phyloP scores from a whole-genome alignment of 208 protist species.

The Blastocrithidia nonstop region DNA sequence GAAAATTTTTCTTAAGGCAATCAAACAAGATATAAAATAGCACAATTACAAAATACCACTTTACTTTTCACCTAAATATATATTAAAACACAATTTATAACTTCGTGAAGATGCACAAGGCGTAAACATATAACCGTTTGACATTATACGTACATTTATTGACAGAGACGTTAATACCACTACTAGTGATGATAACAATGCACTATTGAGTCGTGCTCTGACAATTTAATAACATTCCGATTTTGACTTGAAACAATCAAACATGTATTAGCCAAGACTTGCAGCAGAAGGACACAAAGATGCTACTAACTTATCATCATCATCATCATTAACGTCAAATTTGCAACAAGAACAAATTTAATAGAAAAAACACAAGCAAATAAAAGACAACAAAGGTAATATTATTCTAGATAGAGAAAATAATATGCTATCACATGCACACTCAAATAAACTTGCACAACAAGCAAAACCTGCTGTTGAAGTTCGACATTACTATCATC shows the following conservation, averaged over 20 bases:
- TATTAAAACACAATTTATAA: constrained; percentile 8
- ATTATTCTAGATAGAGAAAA: too few relatives aligned
- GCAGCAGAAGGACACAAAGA: too few relatives aligned
- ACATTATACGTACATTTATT: background rate
- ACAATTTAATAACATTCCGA: too few relatives aligned
- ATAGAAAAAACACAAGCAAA: background rate
- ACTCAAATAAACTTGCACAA: too few relatives aligned
- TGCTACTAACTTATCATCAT: too few relatives aligned
- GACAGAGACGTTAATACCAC: background rate
- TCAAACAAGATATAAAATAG: constrained; percentile 12
- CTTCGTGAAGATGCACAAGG: constrained; percentile 13
- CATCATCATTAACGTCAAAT: too few relatives aligned
- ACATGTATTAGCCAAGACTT: too few relatives aligned
- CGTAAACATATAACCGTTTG: constrained; percentile 5
- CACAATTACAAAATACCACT: constrained; percentile 26
- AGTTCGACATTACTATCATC: constrained; percentile 59
- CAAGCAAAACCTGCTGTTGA: too few relatives aligned
- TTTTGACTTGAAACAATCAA: too few relatives aligned
- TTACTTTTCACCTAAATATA: constrained; percentile 11
- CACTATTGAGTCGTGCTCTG: too few relatives aligned
- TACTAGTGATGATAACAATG: constrained; percentile 1
- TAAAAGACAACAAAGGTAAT: background rate
- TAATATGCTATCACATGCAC: too few relatives aligned
- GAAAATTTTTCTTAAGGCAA: too few relatives aligned
- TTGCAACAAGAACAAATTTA: background rate